Conservation (phyloP, 768 basidiomycete species). For the Nidularia pulvinata region DNA sequence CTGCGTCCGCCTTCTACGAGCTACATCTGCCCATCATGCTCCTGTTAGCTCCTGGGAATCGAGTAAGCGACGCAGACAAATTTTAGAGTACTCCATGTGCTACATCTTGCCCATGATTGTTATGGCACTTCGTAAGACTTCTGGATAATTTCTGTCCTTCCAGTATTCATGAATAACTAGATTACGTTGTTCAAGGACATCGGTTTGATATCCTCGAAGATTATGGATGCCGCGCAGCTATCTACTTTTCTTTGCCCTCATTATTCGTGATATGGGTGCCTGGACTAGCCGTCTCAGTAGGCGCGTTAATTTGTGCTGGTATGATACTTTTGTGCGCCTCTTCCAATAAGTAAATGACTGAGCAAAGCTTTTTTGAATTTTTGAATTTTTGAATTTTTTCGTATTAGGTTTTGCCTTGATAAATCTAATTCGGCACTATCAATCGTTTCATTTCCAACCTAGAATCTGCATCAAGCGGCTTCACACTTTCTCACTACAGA, state of each 20-base stretch:
- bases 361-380: too few relatives aligned
- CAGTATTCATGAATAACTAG: too few relatives aligned
- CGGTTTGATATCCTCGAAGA: too few relatives aligned
- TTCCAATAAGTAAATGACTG: too few relatives aligned
- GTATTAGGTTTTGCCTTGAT: too few relatives aligned
- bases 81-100: not conserved
- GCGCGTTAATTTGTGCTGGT: not conserved
- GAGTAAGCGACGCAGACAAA: not conserved
- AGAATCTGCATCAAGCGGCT: too few relatives aligned
- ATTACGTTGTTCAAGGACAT: not conserved
- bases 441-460: too few relatives aligned
- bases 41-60: not conserved
- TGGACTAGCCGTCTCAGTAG: not conserved
- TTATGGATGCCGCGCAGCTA: not conserved
- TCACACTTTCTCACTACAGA: too few relatives aligned
- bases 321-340: too few relatives aligned
- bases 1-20: too few relatives aligned
- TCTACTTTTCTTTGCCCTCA: not conserved
- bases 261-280: not conserved
- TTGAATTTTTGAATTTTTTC: too few relatives aligned
- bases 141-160: not conserved
- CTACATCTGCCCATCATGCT: not conserved
- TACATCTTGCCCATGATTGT: not conserved
- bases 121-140: not conserved
- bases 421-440: too few relatives aligned